Percentiles rank a stretch among this genome's conserved stretches.
phyloP scores from a whole-genome alignment of 2,329 filamentous ascomycete genomes.

The Pseudofabraea citricarpa region DNA sequence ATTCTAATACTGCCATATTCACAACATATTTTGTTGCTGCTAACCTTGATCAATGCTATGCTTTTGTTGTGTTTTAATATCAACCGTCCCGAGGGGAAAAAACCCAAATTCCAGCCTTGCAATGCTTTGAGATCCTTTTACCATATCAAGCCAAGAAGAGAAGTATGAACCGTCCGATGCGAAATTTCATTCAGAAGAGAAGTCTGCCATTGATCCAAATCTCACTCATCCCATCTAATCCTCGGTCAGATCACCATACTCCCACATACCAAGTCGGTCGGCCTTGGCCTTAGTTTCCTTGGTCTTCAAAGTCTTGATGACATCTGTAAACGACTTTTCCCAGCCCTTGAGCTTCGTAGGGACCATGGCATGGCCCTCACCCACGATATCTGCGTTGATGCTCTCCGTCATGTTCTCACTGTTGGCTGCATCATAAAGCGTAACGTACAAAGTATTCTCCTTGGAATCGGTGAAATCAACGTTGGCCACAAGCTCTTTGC shows the following conservation, averaged over 20 bases:
- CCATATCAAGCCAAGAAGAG: not conserved
- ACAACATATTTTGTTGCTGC: too few relatives aligned
- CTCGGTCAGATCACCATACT: constrained; percentile 95
- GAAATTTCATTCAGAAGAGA: too few relatives aligned
- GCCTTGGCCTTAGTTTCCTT: constrained; percentile 76
- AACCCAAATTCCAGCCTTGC: too few relatives aligned
- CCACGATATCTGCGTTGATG: constrained; percentile 83
- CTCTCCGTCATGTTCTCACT: constrained; percentile 65
- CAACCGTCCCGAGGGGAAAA: too few relatives aligned
- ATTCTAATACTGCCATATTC: too few relatives aligned
- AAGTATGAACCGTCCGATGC: not conserved
- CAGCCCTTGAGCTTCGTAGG: constrained; percentile 86
- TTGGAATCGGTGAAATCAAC: constrained; percentile 77
- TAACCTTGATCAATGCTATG: too few relatives aligned
- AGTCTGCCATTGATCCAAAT: not conserved
- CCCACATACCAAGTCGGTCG: constrained; percentile 85
- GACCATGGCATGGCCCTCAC: constrained; percentile 83
- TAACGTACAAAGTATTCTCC: constrained; percentile 80
- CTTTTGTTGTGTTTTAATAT: too few relatives aligned
- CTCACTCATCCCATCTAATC: constrained; percentile 46
- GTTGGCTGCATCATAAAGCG: constrained; percentile 74
- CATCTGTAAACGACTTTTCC: constrained; percentile 72
- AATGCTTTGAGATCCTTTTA: too few relatives aligned
- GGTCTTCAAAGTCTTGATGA: constrained; percentile 67
- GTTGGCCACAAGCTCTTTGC: constrained; percentile 77